Evolutionary conservation across 2,329 filamentous ascomycete genomes (phyloP).

Genomic region (Seiridium unicorne): DNA sequence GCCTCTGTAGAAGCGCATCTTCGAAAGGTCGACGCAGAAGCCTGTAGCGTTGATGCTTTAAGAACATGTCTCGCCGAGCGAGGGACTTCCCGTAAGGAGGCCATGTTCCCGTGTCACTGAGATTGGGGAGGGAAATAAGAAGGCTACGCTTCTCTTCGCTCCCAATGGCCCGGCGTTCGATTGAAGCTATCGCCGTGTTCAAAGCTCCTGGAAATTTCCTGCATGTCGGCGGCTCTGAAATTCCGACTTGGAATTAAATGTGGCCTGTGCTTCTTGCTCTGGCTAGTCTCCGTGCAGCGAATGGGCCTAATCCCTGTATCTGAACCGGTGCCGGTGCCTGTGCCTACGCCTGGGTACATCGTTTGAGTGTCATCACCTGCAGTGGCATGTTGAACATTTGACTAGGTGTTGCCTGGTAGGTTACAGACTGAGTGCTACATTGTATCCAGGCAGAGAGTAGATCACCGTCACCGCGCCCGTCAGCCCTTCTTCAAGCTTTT

Average conservation of each 20-base stretch:
- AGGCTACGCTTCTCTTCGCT: not conserved
- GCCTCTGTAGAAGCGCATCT: constrained; percentile 48
- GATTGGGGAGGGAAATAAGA: not conserved
- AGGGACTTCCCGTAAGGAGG: constrained; percentile 24
- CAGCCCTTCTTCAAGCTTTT: not conserved
- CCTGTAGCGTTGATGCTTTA: constrained; percentile 17
- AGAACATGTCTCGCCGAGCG: constrained; percentile 24
- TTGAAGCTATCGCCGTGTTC: constrained; percentile 6
- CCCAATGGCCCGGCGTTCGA: not conserved
- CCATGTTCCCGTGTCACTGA: not conserved
- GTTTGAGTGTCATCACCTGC: no score
- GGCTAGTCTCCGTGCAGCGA: no score
- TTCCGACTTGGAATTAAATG: not conserved
- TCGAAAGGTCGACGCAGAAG: constrained; percentile 21
- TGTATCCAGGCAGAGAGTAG: not conserved
- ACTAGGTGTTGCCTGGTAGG: not conserved
- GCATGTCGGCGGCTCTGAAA: constrained; percentile 5
- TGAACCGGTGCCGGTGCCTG: no score
- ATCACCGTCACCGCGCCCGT: not conserved
- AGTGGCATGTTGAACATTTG: not conserved
- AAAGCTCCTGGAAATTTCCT: constrained; percentile 4
- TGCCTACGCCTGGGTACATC: no score
- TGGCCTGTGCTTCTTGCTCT: constrained; percentile 1
- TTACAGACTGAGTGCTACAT: not conserved
- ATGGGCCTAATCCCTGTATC: no score